Percentiles rank a stretch among this genome's conserved stretches.
Conservation (phyloP, 2,329 filamentous ascomycete genomes). For the Penicillium aurantiogriseum region DNA sequence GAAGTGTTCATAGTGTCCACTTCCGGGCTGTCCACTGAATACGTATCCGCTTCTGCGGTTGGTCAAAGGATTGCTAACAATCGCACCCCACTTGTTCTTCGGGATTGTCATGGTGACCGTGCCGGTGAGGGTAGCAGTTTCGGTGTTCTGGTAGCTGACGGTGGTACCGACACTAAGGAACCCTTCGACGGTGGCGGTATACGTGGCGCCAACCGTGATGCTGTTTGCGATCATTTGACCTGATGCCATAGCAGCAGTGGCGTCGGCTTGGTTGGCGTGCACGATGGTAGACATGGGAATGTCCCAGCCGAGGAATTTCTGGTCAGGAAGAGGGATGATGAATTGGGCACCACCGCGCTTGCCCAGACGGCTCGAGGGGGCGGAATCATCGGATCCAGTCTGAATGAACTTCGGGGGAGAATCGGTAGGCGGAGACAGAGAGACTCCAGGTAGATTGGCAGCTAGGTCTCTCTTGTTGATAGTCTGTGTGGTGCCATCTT, state of each 20-base stretch:
- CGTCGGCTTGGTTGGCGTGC: background rate
- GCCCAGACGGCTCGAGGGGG: background rate
- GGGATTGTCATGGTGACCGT: background rate
- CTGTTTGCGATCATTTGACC: background rate
- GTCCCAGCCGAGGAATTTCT: background rate
- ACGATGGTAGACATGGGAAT: background rate
- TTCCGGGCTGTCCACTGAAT: background rate
- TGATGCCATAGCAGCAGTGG: background rate
- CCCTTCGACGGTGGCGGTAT: background rate
- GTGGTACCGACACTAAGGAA: background rate
- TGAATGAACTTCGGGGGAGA: background rate
- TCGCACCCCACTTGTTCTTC: background rate
- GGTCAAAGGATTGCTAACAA: background rate
- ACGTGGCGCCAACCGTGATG: background rate
- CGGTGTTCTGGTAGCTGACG: background rate
- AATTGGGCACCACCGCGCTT: background rate
- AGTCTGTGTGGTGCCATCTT: background rate
- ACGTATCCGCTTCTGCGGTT: background rate
- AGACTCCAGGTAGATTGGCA: background rate
- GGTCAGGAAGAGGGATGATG: background rate
- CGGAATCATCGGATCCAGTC: background rate
- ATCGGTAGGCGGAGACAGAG: background rate
- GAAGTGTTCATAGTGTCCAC: background rate
- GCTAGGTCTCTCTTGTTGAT: background rate
- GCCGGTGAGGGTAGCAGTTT: background rate